phyloP scores from a whole-genome alignment of 805 yeast species.

The Limtongia smithiae region DNA sequence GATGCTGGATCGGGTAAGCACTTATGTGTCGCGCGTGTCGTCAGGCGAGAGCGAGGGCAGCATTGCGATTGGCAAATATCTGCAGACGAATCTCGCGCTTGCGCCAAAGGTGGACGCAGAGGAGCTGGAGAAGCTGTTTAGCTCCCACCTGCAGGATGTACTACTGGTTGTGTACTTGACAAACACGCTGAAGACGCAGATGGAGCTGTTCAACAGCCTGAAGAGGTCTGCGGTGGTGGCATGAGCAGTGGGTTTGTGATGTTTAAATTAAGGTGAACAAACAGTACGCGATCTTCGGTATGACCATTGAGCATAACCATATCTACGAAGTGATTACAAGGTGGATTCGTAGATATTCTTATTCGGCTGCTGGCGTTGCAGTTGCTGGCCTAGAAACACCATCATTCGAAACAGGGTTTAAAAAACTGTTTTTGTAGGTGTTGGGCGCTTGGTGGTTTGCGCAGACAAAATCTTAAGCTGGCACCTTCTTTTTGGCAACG shows the following conservation, averaged over 20 bases:
- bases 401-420: no score
- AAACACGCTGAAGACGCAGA: slow-evolving; percentile 75
- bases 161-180: slow-evolving; percentile 78
- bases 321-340: no score
- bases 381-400: not conserved
- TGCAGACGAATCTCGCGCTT: slow-evolving; percentile 47
- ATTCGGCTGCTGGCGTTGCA: not conserved
- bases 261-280: no score
- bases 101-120: slow-evolving; percentile 45
- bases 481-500: no score
- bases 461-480: no score
- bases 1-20: slow-evolving; percentile 41
- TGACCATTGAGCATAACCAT: not conserved
- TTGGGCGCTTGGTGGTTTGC: no score
- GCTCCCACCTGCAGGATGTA: slow-evolving; percentile 72
- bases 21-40: slow-evolving; percentile 33
- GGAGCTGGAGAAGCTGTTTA: slow-evolving; percentile 57
- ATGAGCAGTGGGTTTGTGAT: no score
- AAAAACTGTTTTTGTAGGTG: no score
- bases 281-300: not conserved
- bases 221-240: slow-evolving; percentile 23
- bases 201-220: slow-evolving; percentile 26
- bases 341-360: no score
- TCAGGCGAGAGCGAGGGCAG: slow-evolving; percentile 33
- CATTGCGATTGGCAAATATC: slow-evolving; percentile 57